A percentile compares a stretch with the other conserved stretches of the same genome.
These are phyloP conservation scores for Populus tomentosa DNA, from an alignment of 441 rosid genomes.

Conservation along the genomic window DNA sequence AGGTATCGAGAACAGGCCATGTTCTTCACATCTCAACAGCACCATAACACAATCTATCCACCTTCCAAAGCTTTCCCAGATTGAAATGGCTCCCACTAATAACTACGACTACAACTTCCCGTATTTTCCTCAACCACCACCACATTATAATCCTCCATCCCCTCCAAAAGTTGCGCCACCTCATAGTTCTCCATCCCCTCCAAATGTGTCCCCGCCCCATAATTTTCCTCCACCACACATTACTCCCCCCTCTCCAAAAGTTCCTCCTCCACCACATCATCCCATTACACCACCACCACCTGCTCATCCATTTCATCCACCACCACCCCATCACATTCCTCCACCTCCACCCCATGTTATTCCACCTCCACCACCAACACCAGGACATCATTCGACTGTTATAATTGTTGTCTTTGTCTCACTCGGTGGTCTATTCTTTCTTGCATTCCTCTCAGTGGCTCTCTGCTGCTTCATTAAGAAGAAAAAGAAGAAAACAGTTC, in stretches of 20 bases:
- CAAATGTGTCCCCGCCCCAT: conserved; percentile 11
- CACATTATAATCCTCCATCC: conserved; percentile 17
- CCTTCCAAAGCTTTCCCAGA: conserved; percentile 15
- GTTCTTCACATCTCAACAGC: conserved; percentile 7
- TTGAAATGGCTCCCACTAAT: conserved; percentile 32
- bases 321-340: conserved; percentile 28
- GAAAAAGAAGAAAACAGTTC: conserved; percentile 41
- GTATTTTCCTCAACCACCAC: conserved; percentile 44
- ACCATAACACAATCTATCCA: conserved; percentile 6
- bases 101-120: conserved; percentile 30
- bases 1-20: conserved; percentile 7
- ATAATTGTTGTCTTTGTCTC: conserved; percentile 62
- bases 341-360: conserved; percentile 41
- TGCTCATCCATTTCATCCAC: conserved; percentile 17
- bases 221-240: conserved; percentile 1
- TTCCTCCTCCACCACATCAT: neutral
- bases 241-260: conserved; percentile 5
- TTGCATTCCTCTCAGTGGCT: conserved; percentile 62
- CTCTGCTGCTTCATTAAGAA: conserved; percentile 59
- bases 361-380: conserved; percentile 48
- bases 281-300: conserved; percentile 16
- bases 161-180: conserved; percentile 25
- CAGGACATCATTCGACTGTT: conserved; percentile 50
- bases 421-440: conserved; percentile 60
- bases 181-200: conserved; percentile 12